A percentile compares a stretch with the other conserved stretches of the same genome.
Conservation (phyloP, 139 green algal species). For the Chlamydomonas schloesseri region DNA sequence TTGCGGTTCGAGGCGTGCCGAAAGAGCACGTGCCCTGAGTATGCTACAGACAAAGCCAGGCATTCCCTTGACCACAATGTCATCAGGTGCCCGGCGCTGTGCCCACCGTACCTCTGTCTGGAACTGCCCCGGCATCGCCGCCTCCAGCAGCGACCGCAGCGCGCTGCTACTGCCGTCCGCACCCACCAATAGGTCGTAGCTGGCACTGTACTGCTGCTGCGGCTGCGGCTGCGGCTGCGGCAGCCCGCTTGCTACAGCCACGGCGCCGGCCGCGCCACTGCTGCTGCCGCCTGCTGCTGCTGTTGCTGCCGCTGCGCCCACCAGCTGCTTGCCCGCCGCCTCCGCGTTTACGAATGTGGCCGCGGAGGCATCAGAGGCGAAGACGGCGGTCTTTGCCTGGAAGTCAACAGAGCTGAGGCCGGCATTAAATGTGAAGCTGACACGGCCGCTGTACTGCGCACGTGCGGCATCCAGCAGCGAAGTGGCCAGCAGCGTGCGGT, state of each 20-base stretch:
- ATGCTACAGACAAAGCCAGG: too few species aligned
- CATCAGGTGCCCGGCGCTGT: too few species aligned
- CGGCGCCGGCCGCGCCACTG: neutral
- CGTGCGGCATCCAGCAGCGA: conserved; percentile 10
- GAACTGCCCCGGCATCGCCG: conserved; percentile 18
- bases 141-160: neutral
- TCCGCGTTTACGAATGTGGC: too few species aligned
- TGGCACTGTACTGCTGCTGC: neutral
- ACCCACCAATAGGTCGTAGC: conserved; percentile 34
- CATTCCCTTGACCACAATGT: too few species aligned
- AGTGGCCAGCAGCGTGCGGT: conserved; percentile 32
- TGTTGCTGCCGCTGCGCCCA: too few species aligned
- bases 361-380: neutral
- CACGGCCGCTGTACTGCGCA: neutral
- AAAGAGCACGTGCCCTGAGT: too few species aligned
- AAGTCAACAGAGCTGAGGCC: neutral
- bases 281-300: neutral
- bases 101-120: conserved; percentile 1
- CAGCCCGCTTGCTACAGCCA: neutral
- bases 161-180: conserved; percentile 30
- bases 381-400: neutral
- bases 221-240: neutral
- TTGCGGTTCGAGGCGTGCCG: too few species aligned
- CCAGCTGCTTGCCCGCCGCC: neutral
- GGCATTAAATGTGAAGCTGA: conserved; percentile 5